Conservation (phyloP, 73 alveolate species). For the Blepharisma japonicum region DNA sequence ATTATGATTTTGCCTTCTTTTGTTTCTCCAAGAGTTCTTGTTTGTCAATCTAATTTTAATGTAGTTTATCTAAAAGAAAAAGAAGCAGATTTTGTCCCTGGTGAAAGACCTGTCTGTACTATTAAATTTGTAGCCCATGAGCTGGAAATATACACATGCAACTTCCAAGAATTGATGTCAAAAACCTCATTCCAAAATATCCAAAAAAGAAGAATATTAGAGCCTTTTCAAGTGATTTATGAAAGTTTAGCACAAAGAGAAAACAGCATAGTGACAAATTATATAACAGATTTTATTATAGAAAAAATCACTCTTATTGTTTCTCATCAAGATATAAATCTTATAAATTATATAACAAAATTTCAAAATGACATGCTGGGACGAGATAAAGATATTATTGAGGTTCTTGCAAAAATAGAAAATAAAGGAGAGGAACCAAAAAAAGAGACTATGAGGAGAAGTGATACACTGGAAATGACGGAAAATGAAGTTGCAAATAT, state of each 20-base stretch:
- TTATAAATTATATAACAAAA: background rate
- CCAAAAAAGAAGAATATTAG: background rate
- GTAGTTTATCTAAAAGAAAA: background rate
- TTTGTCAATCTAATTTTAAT: slow-evolving; percentile 3
- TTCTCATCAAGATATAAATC: slow-evolving; percentile 18
- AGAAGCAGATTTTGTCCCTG: background rate
- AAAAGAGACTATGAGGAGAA: background rate
- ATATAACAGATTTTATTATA: background rate
- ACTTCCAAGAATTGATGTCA: background rate
- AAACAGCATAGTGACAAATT: background rate
- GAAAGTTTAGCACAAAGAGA: background rate
- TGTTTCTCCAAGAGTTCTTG: slow-evolving; percentile 17
- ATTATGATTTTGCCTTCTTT: background rate
- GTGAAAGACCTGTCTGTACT: background rate
- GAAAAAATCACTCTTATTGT: background rate
- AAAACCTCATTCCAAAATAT: background rate
- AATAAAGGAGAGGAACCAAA: background rate
- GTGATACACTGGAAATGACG: background rate
- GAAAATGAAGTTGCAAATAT: background rate
- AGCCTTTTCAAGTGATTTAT: background rate
- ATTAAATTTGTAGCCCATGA: background rate
- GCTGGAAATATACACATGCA: slow-evolving; percentile 4
- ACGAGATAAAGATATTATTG: background rate
- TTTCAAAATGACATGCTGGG: slow-evolving; percentile 1
- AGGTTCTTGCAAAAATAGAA: background rate